These are phyloP conservation scores for Parietaria judaica DNA, from an alignment of 306 rosid genomes.

Conservation along the genomic window DNA sequence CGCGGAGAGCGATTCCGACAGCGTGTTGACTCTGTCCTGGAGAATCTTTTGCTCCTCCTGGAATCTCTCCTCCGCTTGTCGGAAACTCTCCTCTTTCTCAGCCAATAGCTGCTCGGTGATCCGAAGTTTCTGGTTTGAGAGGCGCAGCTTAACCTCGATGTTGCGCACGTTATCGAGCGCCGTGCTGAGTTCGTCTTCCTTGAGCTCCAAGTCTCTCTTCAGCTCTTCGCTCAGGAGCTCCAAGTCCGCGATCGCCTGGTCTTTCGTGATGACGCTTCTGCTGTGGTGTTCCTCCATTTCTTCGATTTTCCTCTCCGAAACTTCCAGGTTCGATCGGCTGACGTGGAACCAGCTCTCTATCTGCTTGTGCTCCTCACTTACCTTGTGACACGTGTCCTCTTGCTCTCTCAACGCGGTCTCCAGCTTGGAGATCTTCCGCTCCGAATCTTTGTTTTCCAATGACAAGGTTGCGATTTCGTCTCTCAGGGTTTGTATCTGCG, in stretches of 20 bases:
- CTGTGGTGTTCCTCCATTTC: slow-evolving; percentile 37
- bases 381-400: slow-evolving; percentile 44
- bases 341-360: slow-evolving; percentile 42
- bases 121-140: slow-evolving; percentile 96
- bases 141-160: slow-evolving; percentile 82
- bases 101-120: slow-evolving; percentile 75
- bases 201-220: slow-evolving; percentile 66
- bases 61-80: slow-evolving; percentile 45
- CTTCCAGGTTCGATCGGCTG: slow-evolving; percentile 40
- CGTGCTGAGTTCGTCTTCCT: slow-evolving; percentile 50
- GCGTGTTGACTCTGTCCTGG: slow-evolving; percentile 42
- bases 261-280: slow-evolving; percentile 37
- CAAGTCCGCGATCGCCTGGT: slow-evolving; percentile 48
- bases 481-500: slow-evolving; percentile 48
- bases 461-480: slow-evolving; percentile 45
- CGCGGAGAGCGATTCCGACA: slow-evolving; percentile 44
- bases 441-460: slow-evolving; percentile 32
- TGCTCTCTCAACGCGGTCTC: slow-evolving; percentile 46
- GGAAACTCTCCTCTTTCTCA: slow-evolving; percentile 73
- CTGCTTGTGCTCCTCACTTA: slow-evolving; percentile 46
- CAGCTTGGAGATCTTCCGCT: slow-evolving; percentile 43
- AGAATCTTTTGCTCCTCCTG: slow-evolving; percentile 51
- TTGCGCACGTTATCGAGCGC: slow-evolving; percentile 49
- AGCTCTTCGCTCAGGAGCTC: slow-evolving; percentile 56
- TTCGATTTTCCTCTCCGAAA: slow-evolving; percentile 51